Conservation (phyloP, 805 yeast genomes). For the Candida succiphila region DNA sequence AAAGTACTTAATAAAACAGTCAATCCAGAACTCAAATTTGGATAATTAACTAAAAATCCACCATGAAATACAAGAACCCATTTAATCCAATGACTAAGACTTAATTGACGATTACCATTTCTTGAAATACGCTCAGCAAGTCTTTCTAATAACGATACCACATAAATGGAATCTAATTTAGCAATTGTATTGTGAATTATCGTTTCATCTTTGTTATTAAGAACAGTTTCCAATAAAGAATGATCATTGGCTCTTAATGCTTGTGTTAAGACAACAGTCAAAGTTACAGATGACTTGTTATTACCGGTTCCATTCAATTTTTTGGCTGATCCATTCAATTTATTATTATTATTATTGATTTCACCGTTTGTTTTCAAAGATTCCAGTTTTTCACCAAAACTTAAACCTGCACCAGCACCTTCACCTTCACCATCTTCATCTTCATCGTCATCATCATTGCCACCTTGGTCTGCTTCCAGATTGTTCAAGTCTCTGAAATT, state of each 20-base stretch:
- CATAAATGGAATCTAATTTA: constrained; percentile 37
- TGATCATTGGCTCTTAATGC: constrained; percentile 84
- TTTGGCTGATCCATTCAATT: constrained; percentile 6
- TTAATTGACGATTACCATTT: constrained; percentile 39
- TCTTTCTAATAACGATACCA: constrained; percentile 39
- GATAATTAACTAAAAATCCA: constrained; percentile 34
- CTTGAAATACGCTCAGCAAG: constrained; percentile 42
- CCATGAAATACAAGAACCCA: constrained; percentile 49
- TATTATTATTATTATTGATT: neutral
- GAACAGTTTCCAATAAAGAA: constrained; percentile 74
- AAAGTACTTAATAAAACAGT: constrained; percentile 37
- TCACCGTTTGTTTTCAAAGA: constrained; percentile 1
- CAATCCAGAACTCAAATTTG: constrained; percentile 31
- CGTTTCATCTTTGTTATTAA: constrained; percentile 42
- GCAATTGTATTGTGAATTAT: constrained; percentile 40
- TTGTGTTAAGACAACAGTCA: constrained; percentile 78
- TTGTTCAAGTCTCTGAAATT: constrained; percentile 47
- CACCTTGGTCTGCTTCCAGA: constrained; percentile 34
- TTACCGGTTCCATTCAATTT: constrained; percentile 13
- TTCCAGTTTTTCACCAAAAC: constrained; percentile 47
- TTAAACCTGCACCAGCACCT: constrained; percentile 14
- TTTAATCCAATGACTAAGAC: constrained; percentile 43
- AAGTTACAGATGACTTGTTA: constrained; percentile 55
- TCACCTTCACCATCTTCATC: neutral
- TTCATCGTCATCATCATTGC: constrained; percentile 23